Evolutionary conservation across 257 asterid genomes (phyloP), one percentile per base, ranked within the genome.

Genomic region (Primulina tabacum): DNA sequence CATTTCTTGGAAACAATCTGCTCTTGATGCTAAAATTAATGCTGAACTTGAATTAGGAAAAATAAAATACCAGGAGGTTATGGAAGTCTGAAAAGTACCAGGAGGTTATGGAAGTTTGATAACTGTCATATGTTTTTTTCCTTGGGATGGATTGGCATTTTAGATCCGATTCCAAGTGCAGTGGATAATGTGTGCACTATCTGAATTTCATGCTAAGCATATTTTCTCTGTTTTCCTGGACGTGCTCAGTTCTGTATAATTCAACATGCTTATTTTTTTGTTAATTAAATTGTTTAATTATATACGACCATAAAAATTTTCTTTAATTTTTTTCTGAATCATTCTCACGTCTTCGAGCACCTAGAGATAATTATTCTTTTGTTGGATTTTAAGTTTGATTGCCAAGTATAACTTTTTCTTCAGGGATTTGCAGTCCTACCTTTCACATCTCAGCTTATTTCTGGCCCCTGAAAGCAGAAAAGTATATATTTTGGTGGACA

Each of bases 361-460:
- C 7, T 50, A 8, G 50, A 53, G 33, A 52, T 59, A 17, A 29
- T 37, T 57, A 38, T 71, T 26, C 50, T 34, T 32, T 30, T 18
- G 68, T 67, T 47, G 52, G 28, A 57, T 29, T 47, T 62, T 37
- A 52, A 47, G 21, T 75, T 10, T 38, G 68, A 60, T 33, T 52
- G 34, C 21, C 63, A 59, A 16, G 66, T 52, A 32, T 69, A 58
- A 60, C 68, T 33, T 69, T 24, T 68, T 56, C 2, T 62, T 60
- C 90, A 93, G 97, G 82, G 97, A 90, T 77, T 83, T 89, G 77
- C 97, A 91, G 81, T 91, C 99, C 14, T 94, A 94, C 79, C 97
- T 91, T 73, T 94, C 99, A 76, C 90, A 91, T 78, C 96, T 91
- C 83, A 78, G 81, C 81, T 77, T 91, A 69, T 94, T 87, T 82